Conservation (phyloP, 1,139 yeast species). For the Pichia sp. region DNA sequence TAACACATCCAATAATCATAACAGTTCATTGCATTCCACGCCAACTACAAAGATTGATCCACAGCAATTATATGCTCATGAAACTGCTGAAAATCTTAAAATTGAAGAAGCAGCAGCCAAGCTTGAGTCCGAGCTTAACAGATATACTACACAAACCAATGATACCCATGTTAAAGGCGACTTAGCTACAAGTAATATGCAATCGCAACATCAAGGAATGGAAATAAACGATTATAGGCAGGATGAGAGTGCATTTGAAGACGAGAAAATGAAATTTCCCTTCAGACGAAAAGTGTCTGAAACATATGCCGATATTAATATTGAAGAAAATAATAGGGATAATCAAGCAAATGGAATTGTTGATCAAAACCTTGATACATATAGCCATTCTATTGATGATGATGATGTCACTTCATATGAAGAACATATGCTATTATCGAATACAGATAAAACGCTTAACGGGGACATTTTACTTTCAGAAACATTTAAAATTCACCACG, state of each 20-base stretch:
- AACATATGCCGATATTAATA: neutral
- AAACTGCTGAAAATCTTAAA: neutral
- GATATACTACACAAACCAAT: neutral
- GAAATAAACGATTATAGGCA: neutral
- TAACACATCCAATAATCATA: neutral
- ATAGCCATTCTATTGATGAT: neutral
- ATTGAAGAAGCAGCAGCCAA: neutral
- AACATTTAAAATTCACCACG: constrained; percentile 13
- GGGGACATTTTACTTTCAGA: constrained; percentile 6
- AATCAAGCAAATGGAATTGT: neutral
- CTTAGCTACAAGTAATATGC: neutral
- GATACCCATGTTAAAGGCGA: neutral
- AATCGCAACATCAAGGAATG: neutral
- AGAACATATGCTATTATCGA: neutral
- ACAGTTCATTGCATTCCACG: neutral
- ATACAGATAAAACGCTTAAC: neutral
- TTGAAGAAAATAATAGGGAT: constrained; percentile 2
- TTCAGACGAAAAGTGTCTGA: neutral
- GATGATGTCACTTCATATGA: neutral
- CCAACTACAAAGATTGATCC: constrained; percentile 3
- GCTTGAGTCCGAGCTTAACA: neutral
- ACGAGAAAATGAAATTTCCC: neutral
- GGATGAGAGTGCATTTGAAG: neutral
- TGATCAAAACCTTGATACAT: neutral
- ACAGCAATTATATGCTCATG: constrained; percentile 4